phyloP scores from a whole-genome alignment of 2,329 filamentous ascomycete genomes.

The Curvularia sp. region DNA sequence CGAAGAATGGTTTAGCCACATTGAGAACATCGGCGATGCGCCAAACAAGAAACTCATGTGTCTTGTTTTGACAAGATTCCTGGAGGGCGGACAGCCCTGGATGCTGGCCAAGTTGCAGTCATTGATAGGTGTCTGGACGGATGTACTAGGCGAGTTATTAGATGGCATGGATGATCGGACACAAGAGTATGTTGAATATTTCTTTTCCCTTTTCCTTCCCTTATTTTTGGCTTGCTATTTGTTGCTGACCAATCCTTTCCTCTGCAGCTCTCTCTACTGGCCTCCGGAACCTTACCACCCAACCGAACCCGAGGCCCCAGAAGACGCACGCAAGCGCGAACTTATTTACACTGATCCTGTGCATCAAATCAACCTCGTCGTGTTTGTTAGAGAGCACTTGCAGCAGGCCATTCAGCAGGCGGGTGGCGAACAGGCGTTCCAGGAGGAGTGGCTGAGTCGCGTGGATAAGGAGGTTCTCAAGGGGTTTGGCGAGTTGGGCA shows the following conservation, averaged over 20 bases:
- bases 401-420: slow-evolving; percentile 64
- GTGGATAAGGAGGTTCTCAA: slow-evolving; percentile 76
- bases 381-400: slow-evolving; percentile 70
- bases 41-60: slow-evolving; percentile 74
- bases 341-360: slow-evolving; percentile 69
- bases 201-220: not conserved
- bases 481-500: slow-evolving; percentile 61
- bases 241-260: slow-evolving; percentile 1
- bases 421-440: slow-evolving; percentile 72
- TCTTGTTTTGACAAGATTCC: slow-evolving; percentile 73
- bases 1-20: slow-evolving; percentile 70
- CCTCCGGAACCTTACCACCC: slow-evolving; percentile 41
- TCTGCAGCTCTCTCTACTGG: slow-evolving; percentile 53
- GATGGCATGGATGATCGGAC: slow-evolving; percentile 62
- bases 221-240: not conserved
- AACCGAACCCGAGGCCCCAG: slow-evolving; percentile 52
- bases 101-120: slow-evolving; percentile 71
- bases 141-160: slow-evolving; percentile 70
- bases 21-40: slow-evolving; percentile 71
- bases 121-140: slow-evolving; percentile 78
- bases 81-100: slow-evolving; percentile 68
- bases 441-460: slow-evolving; percentile 73
- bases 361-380: slow-evolving; percentile 68
- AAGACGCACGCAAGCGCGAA: slow-evolving; percentile 57
- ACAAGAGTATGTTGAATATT: slow-evolving; percentile 41